Evolutionary conservation across 1,139 yeast species (phyloP).

Genomic region (Suhomyces anneliseae): DNA sequence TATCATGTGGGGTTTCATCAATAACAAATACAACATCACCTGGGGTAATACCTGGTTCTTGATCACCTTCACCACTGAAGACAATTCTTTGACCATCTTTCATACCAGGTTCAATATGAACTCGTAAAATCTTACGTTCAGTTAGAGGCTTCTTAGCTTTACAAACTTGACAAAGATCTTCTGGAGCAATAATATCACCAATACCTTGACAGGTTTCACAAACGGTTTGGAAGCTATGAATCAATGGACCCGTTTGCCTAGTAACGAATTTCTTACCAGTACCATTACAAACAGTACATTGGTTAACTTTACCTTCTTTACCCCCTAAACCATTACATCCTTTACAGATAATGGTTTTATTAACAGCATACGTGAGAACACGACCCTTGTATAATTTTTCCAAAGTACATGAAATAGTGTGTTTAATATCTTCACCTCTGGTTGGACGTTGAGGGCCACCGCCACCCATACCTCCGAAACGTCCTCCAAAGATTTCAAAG

Average conservation of each 20-base stretch:
- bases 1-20: slow-evolving; percentile 81
- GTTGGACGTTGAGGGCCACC: slow-evolving; percentile 83
- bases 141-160: slow-evolving; percentile 82
- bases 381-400: slow-evolving; percentile 96
- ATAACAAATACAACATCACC: slow-evolving; percentile 95
- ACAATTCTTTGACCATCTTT: slow-evolving; percentile 88
- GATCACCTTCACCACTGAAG: slow-evolving; percentile 96
- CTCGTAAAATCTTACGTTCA: slow-evolving; percentile 93
- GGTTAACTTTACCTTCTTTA: slow-evolving; percentile 84
- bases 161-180: slow-evolving; percentile 88
- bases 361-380: slow-evolving; percentile 88
- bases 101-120: slow-evolving; percentile 97
- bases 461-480: slow-evolving; percentile 52
- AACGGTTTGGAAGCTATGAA: slow-evolving; percentile 93
- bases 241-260: slow-evolving; percentile 99
- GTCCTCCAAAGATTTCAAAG: slow-evolving; percentile 88
- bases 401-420: slow-evolving; percentile 78
- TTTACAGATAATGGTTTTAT: slow-evolving; percentile 87
- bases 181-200: slow-evolving; percentile 85
- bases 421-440: slow-evolving; percentile 88
- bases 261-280: slow-evolving; percentile 90
- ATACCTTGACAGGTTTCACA: slow-evolving; percentile 93
- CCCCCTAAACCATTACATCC: slow-evolving; percentile 96
- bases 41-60: slow-evolving; percentile 90
- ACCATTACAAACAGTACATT: slow-evolving; percentile 85